Conservation (phyloP, 805 yeast genomes). For the Ogataea methanolica region DNA sequence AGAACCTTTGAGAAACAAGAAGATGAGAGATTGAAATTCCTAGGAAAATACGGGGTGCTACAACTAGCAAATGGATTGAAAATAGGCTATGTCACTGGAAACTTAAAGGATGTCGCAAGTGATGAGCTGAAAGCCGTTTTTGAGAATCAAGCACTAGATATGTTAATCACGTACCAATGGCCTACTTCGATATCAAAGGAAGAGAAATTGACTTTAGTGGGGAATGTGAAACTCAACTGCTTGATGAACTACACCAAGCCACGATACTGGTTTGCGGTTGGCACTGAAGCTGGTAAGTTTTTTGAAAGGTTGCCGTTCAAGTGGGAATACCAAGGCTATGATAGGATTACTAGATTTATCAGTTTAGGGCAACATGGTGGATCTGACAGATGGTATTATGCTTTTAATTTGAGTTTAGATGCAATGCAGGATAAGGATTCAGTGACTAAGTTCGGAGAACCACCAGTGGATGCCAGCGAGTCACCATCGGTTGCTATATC, state of each 20-base stretch:
- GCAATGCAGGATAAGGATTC: slow-evolving; percentile 19
- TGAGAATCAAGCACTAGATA: slow-evolving; percentile 36
- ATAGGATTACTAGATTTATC: slow-evolving; percentile 53
- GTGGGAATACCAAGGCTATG: slow-evolving; percentile 38
- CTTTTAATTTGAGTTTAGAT: slow-evolving; percentile 44
- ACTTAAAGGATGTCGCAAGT: slow-evolving; percentile 23
- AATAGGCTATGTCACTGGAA: slow-evolving; percentile 41
- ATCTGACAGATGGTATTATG: slow-evolving; percentile 68
- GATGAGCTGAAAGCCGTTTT: slow-evolving; percentile 16
- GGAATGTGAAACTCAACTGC: slow-evolving; percentile 42
- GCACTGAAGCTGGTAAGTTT: slow-evolving; percentile 43
- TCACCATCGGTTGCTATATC: background rate
- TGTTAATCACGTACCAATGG: slow-evolving; percentile 60
- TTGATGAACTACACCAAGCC: slow-evolving; percentile 47
- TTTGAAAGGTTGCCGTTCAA: slow-evolving; percentile 54
- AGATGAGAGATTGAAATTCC: slow-evolving; percentile 25
- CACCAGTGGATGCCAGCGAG: slow-evolving; percentile 1
- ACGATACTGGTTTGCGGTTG: slow-evolving; percentile 61
- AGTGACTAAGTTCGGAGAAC: slow-evolving; percentile 14
- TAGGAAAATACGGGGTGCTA: slow-evolving; percentile 34
- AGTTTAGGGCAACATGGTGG: slow-evolving; percentile 58
- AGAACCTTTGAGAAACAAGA: slow-evolving; percentile 3
- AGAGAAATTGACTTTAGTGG: slow-evolving; percentile 39
- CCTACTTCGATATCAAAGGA: slow-evolving; percentile 46
- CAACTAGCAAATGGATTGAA: slow-evolving; percentile 41